phyloP scores from a whole-genome alignment of 441 rosid species.

The Mallotus repandus region DNA sequence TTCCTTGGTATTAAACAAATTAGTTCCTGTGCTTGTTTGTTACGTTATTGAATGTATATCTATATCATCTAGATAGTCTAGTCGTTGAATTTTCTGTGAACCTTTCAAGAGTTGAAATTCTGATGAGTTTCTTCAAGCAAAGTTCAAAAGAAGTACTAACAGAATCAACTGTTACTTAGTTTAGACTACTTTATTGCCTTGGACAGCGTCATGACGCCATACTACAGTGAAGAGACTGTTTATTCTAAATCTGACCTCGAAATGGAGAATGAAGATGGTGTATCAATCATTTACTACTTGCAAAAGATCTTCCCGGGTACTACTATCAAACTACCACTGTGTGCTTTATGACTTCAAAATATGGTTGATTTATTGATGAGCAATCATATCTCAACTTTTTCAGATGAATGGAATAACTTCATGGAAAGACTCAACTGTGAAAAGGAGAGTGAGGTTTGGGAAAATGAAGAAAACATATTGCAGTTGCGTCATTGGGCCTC shows the following conservation, averaged over 20 bases:
- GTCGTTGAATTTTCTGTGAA: background rate
- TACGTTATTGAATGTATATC: slow-evolving; percentile 4
- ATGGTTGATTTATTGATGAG: slow-evolving; percentile 16
- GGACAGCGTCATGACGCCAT: slow-evolving; percentile 93
- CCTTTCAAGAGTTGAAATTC: slow-evolving; percentile 18
- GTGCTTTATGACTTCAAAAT: slow-evolving; percentile 11
- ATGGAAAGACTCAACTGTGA: slow-evolving; percentile 81
- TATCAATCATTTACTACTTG: slow-evolving; percentile 88
- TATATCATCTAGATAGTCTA: slow-evolving; percentile 14
- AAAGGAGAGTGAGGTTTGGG: slow-evolving; percentile 69
- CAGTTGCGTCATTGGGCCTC: slow-evolving; percentile 99
- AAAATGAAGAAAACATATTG: slow-evolving; percentile 84
- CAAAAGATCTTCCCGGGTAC: slow-evolving; percentile 95
- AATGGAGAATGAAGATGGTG: slow-evolving; percentile 97
- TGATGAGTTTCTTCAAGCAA: slow-evolving; percentile 4
- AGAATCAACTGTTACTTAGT: slow-evolving; percentile 1
- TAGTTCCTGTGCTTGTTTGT: background rate
- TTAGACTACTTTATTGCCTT: slow-evolving; percentile 23
- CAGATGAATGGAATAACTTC: slow-evolving; percentile 98
- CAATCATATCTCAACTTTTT: slow-evolving; percentile 9
- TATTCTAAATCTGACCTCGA: slow-evolving; percentile 91
- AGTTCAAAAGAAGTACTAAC: background rate
- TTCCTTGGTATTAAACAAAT: background rate
- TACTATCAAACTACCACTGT: slow-evolving; percentile 18
- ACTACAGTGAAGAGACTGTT: slow-evolving; percentile 96